Base-by-base conservation (phyloP, 345 rosid species). In the Arabis alpina region DNA sequence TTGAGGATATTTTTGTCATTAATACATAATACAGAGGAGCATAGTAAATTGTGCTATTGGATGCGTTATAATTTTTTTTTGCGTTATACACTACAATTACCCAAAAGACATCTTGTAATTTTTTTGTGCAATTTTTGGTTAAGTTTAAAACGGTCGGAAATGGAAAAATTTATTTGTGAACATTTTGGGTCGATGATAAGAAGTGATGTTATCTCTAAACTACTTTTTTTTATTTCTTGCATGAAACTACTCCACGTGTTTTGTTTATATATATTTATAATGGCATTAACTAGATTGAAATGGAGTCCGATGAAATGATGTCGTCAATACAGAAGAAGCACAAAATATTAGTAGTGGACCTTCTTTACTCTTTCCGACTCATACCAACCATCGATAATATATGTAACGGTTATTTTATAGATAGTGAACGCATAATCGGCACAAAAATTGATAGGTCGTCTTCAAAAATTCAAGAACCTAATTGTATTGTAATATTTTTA, bases 131-230 rank as follows among this genome's bases (percentile, higher is more conserved):
- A 19, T 19, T 19, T 19, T 19, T 19, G 23, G 23, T 19, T 19
- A 12, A 3, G 25, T 7, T 42, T 49, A 3, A n/a, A 36, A 40
- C 57, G 54, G 14, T 65, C 28, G 60, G 27, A 65, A 66, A 24
- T 57, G 72, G 66, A 65, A 14, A 9, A 13, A 16, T 50, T 6
- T 30, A 32, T 61, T 7, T 44, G 10, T n/a, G n/a, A 52, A 12
- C 61, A 66, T 66, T 66, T 59, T 43, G 25, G 77, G 77, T 52
- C 60, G 51, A 49, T 65, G 71, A 73, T 57, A 65, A 16, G 45
- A 73, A 30, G 30, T 73, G 73, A 74, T 66, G 68, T 59, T 23
- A 42, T 74, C 68, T 53, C 13, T 51, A 48, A 52, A 41, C 40
- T 4, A 65, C 10, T 14, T 32, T 7, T 7, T 19, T 39, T 50